Base-by-base conservation (phyloP, 345 rosid species). In the Eucalyptus viminalis region DNA sequence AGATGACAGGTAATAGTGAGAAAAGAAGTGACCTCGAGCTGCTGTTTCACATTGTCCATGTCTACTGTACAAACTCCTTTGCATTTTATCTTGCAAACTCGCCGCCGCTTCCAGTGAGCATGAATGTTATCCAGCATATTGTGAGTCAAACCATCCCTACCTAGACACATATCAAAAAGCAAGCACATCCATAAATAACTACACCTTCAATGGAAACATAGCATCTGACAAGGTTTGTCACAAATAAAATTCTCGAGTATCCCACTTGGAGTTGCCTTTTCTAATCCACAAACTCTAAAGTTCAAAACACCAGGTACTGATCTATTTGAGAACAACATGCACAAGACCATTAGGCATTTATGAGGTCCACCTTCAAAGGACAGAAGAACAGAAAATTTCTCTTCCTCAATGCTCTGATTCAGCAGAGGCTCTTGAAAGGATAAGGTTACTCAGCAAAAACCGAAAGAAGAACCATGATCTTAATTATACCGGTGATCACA, bases 131-230 rank as follows among this genome's bases (percentile, higher is more conserved):
- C 97, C 92, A 97, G 91, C 99, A 97, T 97, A 93, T 97, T 97
- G 93, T 97, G 99, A 4, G 98, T 96, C 88, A 98, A 94, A 25
- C 99, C 99, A 96, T 98, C 99, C 91, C 99, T 98, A 60, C 99
- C 99, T 97, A 91, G 89, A 91, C 60, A 29, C 51, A 86, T n/a
- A 29, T 50, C 34, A 86, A 86, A 86, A 37, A 37, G 47, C 13
- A 86, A 86, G 31, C 43, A 5, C 43, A 86, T 86, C 87, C 14
- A 50, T 54, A 86, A 6, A 54, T 53, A 49, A n/a, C 67, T 51
- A 72, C 45, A 72, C 83, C 83, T 72, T 72, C 83, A 72, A 10
- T 10, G 27, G 24, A 72, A 72, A 72, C 83, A 37, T 19, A 21
- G 60, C 87, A 86, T 86, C 44, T n/a, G 34, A 50, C 83, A 76